Conservation (phyloP, 495 filamentous ascomycete genomes). For the Friedmanniomyces endolithicus region DNA sequence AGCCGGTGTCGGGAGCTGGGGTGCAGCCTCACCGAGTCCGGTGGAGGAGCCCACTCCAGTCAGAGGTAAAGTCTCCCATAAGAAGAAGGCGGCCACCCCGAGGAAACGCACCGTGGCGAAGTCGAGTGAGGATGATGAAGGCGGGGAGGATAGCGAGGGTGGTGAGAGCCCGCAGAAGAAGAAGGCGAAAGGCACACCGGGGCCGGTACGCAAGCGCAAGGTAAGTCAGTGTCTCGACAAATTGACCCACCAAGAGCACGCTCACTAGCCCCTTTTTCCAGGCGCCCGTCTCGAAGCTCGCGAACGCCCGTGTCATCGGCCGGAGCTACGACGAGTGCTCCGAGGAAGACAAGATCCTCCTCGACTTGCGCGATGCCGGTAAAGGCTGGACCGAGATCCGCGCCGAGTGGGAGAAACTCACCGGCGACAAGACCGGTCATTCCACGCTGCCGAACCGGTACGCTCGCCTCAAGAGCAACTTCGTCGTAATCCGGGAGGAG, state of each 20-base stretch:
- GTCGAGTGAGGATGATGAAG: not conserved
- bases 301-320: not conserved
- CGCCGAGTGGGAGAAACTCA: not conserved
- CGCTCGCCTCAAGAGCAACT: constrained; percentile 5
- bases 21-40: not conserved
- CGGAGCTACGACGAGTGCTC: constrained; percentile 3
- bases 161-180: constrained; percentile 19
- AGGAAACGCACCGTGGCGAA: not conserved
- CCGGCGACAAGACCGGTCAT: not conserved
- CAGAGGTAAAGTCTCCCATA: not conserved
- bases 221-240: not conserved
- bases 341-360: constrained; percentile 1
- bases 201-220: not conserved
- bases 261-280: not conserved
- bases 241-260: not conserved
- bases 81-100: not conserved
- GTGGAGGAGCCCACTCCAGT: not conserved
- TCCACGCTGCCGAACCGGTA: constrained; percentile 10
- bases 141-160: constrained; percentile 14
- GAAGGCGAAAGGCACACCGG: not conserved
- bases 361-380: constrained; percentile 7
- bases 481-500: constrained; percentile 6
- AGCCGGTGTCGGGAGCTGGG: not conserved
- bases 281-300: not conserved
- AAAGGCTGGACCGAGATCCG: constrained; percentile 4